Conservation (phyloP, 139 green algal species). For the Mesotaenium endlicherianum region DNA sequence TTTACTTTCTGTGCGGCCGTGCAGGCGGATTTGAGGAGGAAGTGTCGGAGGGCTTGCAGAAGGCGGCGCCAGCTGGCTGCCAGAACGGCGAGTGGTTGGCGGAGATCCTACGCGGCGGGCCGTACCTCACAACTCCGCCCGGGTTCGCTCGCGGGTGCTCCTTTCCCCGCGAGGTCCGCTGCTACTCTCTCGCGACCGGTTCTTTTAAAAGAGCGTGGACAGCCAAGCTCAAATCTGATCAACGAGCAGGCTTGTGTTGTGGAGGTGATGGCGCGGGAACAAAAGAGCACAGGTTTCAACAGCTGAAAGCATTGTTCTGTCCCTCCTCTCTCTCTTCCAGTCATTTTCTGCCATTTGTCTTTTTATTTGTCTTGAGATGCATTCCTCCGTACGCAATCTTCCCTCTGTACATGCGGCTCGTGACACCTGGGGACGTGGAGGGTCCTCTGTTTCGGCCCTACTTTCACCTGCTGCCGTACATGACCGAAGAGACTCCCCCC, state of each 20-base stretch:
- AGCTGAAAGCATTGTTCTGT: background rate
- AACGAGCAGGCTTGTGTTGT: too few relatives aligned
- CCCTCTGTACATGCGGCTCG: background rate
- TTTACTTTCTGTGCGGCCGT: too few relatives aligned
- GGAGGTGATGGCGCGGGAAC: background rate
- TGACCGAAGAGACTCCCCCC: background rate
- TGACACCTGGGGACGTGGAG: background rate
- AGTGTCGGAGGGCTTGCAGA: background rate
- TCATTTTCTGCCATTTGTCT: conserved; percentile 1
- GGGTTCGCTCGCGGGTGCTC: background rate
- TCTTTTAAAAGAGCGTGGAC: too few relatives aligned
- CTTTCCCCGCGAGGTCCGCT: background rate
- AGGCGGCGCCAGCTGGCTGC: background rate
- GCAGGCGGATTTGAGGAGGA: background rate
- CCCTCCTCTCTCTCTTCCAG: background rate
- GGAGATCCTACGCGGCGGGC: background rate
- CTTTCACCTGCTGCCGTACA: background rate
- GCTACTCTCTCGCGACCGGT: too few relatives aligned
- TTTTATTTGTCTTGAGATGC: conserved; percentile 5
- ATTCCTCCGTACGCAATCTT: background rate
- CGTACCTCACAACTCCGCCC: background rate
- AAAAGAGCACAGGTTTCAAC: background rate
- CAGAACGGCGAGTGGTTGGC: background rate
- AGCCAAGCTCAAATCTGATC: too few relatives aligned
- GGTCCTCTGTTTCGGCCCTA: background rate